Conservation (phyloP, 441 rosid genomes). For the Capsella rubella region DNA sequence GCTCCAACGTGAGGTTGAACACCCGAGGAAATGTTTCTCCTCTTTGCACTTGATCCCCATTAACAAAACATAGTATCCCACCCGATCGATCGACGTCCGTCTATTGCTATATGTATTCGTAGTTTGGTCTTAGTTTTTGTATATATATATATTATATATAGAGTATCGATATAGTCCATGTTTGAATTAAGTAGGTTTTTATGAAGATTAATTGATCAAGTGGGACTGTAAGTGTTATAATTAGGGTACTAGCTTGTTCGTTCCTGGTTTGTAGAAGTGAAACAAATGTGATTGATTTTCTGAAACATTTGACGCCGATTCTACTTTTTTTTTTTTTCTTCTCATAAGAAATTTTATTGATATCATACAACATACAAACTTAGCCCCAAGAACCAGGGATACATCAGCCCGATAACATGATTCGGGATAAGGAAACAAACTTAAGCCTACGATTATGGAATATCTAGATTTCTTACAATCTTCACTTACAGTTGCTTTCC, state of each 20-base stretch:
- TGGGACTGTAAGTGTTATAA: constrained; percentile 13
- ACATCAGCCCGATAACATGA: no score
- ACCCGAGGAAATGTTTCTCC: constrained; percentile 54
- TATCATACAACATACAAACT: no score
- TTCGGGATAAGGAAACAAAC: no score
- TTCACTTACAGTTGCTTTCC: no score
- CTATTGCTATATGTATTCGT: constrained; percentile 1
- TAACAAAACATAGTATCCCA: neutral
- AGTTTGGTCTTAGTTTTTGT: constrained; percentile 14
- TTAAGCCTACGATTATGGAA: no score
- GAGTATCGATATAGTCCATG: constrained; percentile 9
- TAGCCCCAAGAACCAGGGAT: no score
- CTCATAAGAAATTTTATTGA: no score
- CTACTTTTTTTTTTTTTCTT: no score
- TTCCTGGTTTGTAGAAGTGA: neutral
- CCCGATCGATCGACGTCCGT: neutral
- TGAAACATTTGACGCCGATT: neutral
- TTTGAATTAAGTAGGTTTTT: neutral
- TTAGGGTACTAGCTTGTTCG: neutral
- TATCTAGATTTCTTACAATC: no score
- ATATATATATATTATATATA: neutral
- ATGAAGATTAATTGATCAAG: neutral
- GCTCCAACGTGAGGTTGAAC: constrained; percentile 53
- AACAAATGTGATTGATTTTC: constrained; percentile 1
- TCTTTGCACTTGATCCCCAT: constrained; percentile 45